Evolutionary conservation across 495 filamentous ascomycete species (phyloP).

Genomic region (Monascus purpureus): DNA sequence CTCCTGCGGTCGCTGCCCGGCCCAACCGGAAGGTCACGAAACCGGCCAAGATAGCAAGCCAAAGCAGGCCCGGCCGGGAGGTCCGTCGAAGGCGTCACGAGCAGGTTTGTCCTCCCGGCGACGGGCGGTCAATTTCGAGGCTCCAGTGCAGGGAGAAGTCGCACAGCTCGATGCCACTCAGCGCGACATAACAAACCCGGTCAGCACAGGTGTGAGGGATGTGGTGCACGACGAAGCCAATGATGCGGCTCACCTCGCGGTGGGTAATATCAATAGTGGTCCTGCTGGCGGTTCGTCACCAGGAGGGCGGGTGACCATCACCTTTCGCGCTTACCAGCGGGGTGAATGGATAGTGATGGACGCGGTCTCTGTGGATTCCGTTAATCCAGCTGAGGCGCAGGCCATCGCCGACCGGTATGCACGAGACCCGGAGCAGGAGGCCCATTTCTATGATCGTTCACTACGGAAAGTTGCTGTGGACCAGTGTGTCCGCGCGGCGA

Average conservation of each 20-base stretch:
- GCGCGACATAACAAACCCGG: neutral
- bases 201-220: neutral
- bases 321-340: neutral
- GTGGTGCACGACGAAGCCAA: too few species aligned
- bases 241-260: too few species aligned
- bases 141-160: neutral
- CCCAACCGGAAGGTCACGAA: neutral
- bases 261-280: neutral
- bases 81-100: neutral
- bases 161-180: neutral
- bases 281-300: neutral
- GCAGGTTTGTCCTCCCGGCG: neutral
- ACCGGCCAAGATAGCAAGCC: neutral
- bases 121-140: neutral
- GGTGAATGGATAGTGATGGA: neutral
- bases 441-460: conserved; percentile 2
- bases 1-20: neutral
- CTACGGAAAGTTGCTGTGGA: conserved; percentile 3
- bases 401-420: conserved; percentile 2
- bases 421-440: neutral
- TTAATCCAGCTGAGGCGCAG: conserved; percentile 1
- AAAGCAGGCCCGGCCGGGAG: neutral
- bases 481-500: conserved; percentile 2
- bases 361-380: neutral
- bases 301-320: neutral